Conservation (phyloP, 495 filamentous ascomycete genomes). For the Xylaria flabelliformis region DNA sequence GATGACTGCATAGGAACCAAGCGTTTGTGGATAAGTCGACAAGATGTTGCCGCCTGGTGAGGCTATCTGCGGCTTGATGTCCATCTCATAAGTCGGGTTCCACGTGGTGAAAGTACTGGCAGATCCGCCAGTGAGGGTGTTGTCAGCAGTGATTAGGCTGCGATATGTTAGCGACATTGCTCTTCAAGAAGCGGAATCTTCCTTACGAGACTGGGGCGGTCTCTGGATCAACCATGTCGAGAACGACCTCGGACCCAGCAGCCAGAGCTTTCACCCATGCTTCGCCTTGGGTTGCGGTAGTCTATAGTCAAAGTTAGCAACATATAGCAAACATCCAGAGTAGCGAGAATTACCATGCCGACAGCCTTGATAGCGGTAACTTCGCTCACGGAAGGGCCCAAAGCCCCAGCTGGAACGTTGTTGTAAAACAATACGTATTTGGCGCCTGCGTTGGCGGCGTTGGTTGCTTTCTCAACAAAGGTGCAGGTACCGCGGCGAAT, state of each 20-base stretch:
- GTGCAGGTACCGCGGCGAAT: constrained; percentile 61
- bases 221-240: constrained; percentile 51
- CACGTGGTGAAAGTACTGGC: constrained; percentile 60
- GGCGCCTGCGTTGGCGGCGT: constrained; percentile 58
- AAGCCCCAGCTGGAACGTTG: constrained; percentile 46
- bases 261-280: constrained; percentile 49
- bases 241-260: constrained; percentile 46
- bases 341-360: constrained; percentile 47
- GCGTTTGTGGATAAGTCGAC: constrained; percentile 59
- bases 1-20: constrained; percentile 60
- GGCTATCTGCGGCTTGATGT: constrained; percentile 60
- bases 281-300: constrained; percentile 52
- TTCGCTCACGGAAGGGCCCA: constrained; percentile 33
- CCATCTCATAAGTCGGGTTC: constrained; percentile 62
- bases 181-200: background rate
- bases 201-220: constrained; percentile 46
- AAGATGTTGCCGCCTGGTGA: constrained; percentile 63
- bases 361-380: constrained; percentile 42
- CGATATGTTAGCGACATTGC: constrained; percentile 26
- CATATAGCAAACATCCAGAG: background rate
- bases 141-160: constrained; percentile 37
- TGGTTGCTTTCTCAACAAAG: constrained; percentile 54
- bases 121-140: constrained; percentile 51
- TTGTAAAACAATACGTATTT: constrained; percentile 64
- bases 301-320: constrained; percentile 33